Evolutionary conservation across 208 protist genomes (phyloP).

Genomic region (Acanthamoeba castellanii): DNA sequence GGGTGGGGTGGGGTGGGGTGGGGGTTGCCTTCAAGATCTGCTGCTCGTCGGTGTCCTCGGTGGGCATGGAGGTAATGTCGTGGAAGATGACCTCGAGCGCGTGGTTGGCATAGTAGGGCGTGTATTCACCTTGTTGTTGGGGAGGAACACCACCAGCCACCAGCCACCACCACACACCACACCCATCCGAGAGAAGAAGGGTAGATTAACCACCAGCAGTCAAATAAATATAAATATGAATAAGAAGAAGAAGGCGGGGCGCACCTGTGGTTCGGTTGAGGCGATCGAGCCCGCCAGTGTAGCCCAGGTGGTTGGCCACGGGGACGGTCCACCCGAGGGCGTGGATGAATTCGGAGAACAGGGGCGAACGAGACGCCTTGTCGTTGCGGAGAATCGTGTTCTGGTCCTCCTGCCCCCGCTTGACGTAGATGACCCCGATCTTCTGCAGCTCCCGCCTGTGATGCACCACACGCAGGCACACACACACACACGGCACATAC

Average conservation of each 20-base stretch:
- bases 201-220: too few relatives aligned
- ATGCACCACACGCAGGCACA: not conserved
- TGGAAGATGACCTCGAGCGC: constrained; percentile 89
- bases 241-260: too few relatives aligned
- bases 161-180: too few relatives aligned
- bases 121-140: constrained; percentile 19
- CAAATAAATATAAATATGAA: too few relatives aligned
- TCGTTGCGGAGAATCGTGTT: constrained; percentile 86
- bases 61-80: constrained; percentile 88
- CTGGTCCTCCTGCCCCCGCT: constrained; percentile 88
- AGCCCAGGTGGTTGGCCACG: constrained; percentile 83
- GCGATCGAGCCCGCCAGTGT: constrained; percentile 88
- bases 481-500: too few relatives aligned
- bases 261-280: constrained; percentile 60
- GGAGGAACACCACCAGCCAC: not conserved
- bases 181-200: too few relatives aligned
- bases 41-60: constrained; percentile 80
- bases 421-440: constrained; percentile 90
- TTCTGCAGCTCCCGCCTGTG: constrained; percentile 87
- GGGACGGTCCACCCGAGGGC: constrained; percentile 86
- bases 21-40: constrained; percentile 84
- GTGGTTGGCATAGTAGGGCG: constrained; percentile 85
- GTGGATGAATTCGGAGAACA: constrained; percentile 86
- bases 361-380: constrained; percentile 40
- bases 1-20: not conserved